A percentile compares a stretch with the other conserved stretches of the same genome.
Evolutionary conservation across 2,329 filamentous ascomycete species (phyloP).

Genomic region (Colletotrichum sidae): DNA sequence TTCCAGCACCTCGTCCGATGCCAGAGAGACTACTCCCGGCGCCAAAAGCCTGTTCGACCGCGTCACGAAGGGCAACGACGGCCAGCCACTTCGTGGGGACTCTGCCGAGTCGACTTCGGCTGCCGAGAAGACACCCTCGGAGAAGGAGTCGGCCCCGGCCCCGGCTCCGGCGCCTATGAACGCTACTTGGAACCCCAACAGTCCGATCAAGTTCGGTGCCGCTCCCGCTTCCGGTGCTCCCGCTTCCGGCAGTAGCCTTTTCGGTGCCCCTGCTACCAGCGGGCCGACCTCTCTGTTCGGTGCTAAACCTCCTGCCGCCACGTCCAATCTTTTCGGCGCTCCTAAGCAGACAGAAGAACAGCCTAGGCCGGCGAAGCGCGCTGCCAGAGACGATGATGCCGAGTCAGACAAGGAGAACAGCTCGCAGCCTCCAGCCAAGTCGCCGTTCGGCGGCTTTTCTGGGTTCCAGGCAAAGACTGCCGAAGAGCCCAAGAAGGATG

Average conservation of each 20-base stretch:
- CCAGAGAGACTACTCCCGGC: conserved; percentile 57
- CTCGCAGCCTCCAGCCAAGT: conserved; percentile 49
- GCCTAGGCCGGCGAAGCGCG: conserved; percentile 39
- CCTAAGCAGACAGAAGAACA: conserved; percentile 46
- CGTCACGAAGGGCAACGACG: conserved; percentile 61
- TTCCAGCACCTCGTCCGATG: conserved; percentile 54
- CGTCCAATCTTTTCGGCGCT: conserved; percentile 51
- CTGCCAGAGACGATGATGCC: conserved; percentile 44
- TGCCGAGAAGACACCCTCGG: conserved; percentile 51
- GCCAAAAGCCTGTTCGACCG: conserved; percentile 66
- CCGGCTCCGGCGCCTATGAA: conserved; percentile 46
- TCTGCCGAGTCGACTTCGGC: conserved; percentile 42
- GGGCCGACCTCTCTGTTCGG: conserved; percentile 50
- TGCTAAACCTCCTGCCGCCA: conserved; percentile 47
- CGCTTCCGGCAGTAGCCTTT: conserved; percentile 24
- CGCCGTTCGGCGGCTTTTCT: conserved; percentile 39
- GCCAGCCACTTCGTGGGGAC: conserved; percentile 59
- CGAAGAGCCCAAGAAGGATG: conserved; percentile 39
- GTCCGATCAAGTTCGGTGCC: conserved; percentile 66
- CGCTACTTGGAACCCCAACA: conserved; percentile 61
- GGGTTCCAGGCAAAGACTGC: conserved; percentile 48
- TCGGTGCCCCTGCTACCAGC: conserved; percentile 42
- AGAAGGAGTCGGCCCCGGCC: conserved; percentile 44
- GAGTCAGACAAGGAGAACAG: conserved; percentile 61
- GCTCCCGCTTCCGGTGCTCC: conserved; percentile 41